Conservation (phyloP, 257 asterid genomes). For the Capsicum chinense region DNA sequence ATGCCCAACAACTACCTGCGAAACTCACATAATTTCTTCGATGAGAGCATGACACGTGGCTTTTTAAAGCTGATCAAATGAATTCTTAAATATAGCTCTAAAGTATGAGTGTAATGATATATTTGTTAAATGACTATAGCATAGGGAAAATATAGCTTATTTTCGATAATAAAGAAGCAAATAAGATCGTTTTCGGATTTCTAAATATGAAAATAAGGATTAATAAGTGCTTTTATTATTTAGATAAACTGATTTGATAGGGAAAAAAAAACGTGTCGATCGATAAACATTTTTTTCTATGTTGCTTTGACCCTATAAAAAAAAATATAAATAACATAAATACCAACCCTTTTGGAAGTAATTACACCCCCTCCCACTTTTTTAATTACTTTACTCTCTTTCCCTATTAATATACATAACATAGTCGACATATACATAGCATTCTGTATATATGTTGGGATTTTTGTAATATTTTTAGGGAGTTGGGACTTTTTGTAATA, state of each 20-base stretch:
- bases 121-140: not conserved
- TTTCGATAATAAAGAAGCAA: not conserved
- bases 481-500: no score
- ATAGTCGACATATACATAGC: no score
- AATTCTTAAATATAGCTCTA: not conserved
- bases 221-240: not conserved
- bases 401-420: no score
- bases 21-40: not conserved
- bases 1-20: slow-evolving; percentile 31
- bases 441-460: no score
- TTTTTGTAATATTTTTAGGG: no score
- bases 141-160: not conserved
- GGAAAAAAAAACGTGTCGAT: not conserved
- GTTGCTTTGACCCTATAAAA: not conserved
- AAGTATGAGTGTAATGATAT: not conserved
- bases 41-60: not conserved
- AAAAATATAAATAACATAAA: no score
- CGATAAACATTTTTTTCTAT: not conserved
- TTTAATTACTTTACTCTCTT: no score
- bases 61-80: not conserved
- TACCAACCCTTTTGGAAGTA: no score
- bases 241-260: no score
- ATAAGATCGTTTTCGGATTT: not conserved
- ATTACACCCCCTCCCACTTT: no score
- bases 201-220: not conserved